Base-by-base conservation (phyloP, 495 filamentous ascomycete genomes). In the Clavariopsis aquatica region DNA sequence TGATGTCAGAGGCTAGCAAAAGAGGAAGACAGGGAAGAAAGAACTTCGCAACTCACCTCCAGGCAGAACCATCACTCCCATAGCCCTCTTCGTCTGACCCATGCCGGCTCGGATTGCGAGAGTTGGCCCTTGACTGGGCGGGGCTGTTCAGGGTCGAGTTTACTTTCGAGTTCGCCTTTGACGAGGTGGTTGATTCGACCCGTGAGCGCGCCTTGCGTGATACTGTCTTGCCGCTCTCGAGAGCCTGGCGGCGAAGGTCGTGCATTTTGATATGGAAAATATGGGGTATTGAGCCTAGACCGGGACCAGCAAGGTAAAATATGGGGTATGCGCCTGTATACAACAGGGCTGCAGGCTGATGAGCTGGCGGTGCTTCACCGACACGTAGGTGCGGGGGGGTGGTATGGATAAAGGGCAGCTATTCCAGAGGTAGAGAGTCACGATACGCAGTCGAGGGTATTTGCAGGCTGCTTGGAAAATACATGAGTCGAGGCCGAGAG, bases 191-290 rank as follows among this genome's bases (percentile, higher is more conserved):
- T 1, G 90, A 90, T 12, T 85, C 84, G 49, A 85, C 82, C 52
- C 84, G 82, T 15, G 89, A 90, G 52, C 85, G 87, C 7, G 92
- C 92, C 78, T 96, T 96, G 72, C 88, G 86, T 36, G 94, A 97
- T 52, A 94, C 82, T 36, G 93, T 98, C 80, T 98, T 98, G 73
- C 87, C 86, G 78, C 87, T 90, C 79, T 93, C 89, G 24, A 90
- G 82, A 34, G 89, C 91, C 74, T 90, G 90, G 72, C 93, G 87
- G 70, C 90, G 84, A 57, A 97, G 83, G 70, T 91, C 87, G 73
- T 82, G 87, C 89, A 91, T 92, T 41, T 68, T 81, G 68, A 45
- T 53, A 52, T 51, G 26, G 49, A 49, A 34, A 54, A 22, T 36
- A 17, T n/a, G 49, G 49, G 23, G 36, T 57, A 22, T 17, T 17